These are phyloP conservation scores for Irpex sp. DNA, from an alignment of 1,284 basidiomycete genomes.

Conservation along the genomic window DNA sequence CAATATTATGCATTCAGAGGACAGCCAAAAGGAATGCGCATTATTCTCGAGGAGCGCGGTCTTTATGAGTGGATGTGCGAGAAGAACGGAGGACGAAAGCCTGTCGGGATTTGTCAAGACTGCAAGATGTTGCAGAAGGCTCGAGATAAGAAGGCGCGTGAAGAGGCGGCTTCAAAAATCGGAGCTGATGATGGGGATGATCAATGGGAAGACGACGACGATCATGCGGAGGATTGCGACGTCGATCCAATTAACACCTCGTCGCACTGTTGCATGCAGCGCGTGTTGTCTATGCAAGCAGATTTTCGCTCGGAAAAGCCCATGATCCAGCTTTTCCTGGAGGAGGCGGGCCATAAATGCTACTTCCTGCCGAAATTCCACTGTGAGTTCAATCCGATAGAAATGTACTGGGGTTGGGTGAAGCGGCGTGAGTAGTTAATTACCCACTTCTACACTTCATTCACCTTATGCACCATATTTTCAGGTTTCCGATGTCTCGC, in stretches of 20 bases:
- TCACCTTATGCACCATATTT: background rate
- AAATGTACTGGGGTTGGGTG: conserved; percentile 14
- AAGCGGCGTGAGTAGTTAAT: background rate
- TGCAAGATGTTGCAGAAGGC: conserved; percentile 11
- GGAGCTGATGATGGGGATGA: background rate
- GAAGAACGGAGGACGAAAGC: conserved; percentile 8
- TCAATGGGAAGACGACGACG: background rate
- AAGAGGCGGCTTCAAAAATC: background rate
- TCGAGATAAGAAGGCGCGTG: background rate
- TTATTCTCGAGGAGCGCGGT: conserved; percentile 15
- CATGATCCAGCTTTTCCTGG: conserved; percentile 3
- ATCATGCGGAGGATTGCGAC: background rate
- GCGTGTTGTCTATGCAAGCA: conserved; percentile 16
- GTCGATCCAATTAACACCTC: conserved; percentile 1
- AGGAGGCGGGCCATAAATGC: conserved; percentile 18
- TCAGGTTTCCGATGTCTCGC: background rate
- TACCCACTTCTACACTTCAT: background rate
- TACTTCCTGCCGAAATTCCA: conserved; percentile 17
- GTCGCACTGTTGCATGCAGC: conserved; percentile 18
- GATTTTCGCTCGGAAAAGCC: conserved; percentile 20
- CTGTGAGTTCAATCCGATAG: conserved; percentile 21
- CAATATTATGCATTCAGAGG: conserved; percentile 11
- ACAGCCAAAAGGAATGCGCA: conserved; percentile 19
- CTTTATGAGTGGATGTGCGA: conserved; percentile 6
- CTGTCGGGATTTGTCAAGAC: conserved; percentile 11